Evolutionary conservation across 805 yeast genomes (phyloP), one percentile per base, ranked within the genome.

Genomic region (Candida nemodendra): DNA sequence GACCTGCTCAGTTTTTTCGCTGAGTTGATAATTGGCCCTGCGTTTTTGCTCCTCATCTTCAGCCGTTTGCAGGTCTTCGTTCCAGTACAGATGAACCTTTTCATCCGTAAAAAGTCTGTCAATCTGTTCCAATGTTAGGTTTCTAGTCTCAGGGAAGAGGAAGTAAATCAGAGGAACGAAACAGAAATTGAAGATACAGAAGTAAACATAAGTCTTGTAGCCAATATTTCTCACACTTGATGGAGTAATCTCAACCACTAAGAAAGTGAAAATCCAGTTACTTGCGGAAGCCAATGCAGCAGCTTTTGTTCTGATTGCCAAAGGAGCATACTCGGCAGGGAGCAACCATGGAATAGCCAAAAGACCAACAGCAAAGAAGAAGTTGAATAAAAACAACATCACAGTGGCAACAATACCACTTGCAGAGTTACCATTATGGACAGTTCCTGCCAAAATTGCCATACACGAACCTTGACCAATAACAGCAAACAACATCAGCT

Each of bases 261-360:
- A 72, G 57, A 81, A 81, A 59, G 84, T 84, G 63, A 76, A 79
- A 27, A 80, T 56, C 91, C 91, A 84, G 64, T 84, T 84, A 30
- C 87, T 75, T 17, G 86, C 82, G 3, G 80, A 77, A 9, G 84
- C 74, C 37, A 82, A 55, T 9, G 86, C 75, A 44, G 81, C 74
- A 27, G 83, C 84, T 55, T 76, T 79, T 40, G 83, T 82, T 53
- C 89, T 76, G 40, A 80, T 74, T 57, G 81, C 75, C 39, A 83
- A 74, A 42, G 89, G 84, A 66, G 74, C 84, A 32, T 71, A 64
- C 48, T 76, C 81, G 28, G 77, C 50, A 69, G 54, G 65, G 54
- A 49, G 71, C 67, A 34, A 72, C 84, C 50, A 45, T 9, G 50
- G 50, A 32, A 83, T 85, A 81, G 32, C 75, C 75, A 39, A 72